phyloP scores from a whole-genome alignment of 2,329 filamentous ascomycete species.

The Apiospora aurea region DNA sequence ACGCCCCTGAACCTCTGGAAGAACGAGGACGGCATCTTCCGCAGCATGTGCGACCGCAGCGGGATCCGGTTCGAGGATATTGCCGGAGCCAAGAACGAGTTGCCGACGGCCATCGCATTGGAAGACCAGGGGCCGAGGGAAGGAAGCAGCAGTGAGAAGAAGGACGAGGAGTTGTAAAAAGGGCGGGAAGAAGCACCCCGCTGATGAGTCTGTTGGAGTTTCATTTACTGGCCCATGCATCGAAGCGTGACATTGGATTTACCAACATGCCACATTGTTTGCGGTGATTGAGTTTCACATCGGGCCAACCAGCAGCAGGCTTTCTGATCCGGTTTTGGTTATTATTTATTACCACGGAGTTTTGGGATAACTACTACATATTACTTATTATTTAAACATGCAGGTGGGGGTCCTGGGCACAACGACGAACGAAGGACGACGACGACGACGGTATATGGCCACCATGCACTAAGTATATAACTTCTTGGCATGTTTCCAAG shows the following conservation, averaged over 20 bases:
- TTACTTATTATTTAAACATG: background rate
- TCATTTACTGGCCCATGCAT: background rate
- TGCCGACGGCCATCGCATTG: constrained; percentile 31
- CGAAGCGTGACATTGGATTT: too few relatives aligned
- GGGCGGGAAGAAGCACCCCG: too few relatives aligned
- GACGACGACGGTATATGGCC: background rate
- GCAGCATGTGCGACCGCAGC: constrained; percentile 87
- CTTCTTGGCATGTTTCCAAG: background rate
- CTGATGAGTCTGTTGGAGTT: background rate
- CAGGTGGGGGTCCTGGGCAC: too few relatives aligned
- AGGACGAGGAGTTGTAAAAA: background rate
- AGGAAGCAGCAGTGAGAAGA: background rate
- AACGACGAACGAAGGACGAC: too few relatives aligned
- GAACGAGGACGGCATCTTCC: constrained; percentile 75
- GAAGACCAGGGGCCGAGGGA: constrained; percentile 28
- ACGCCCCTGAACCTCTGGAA: constrained; percentile 77
- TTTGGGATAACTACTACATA: background rate
- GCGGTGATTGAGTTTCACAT: background rate
- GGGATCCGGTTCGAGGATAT: constrained; percentile 72
- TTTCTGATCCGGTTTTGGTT: background rate
- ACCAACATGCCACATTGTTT: too few relatives aligned
- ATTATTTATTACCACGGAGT: background rate
- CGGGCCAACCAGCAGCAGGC: background rate
- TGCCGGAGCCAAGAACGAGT: constrained; percentile 48
- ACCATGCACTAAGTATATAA: background rate